phyloP scores from a whole-genome alignment of 805 yeast genomes.

The Pichia membranifaciens region DNA sequence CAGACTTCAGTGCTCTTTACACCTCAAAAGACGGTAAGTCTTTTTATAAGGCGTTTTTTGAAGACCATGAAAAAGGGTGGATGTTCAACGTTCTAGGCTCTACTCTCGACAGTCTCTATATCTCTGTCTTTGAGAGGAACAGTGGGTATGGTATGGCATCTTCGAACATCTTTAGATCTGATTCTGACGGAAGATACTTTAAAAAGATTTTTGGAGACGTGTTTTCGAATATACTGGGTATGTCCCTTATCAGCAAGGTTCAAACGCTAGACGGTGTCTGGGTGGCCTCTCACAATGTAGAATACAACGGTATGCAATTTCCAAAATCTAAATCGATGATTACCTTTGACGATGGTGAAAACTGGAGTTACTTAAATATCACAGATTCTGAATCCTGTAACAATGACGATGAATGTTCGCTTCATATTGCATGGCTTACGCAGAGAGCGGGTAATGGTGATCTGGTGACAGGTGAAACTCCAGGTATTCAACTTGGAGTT shows the following conservation, averaged over 20 bases:
- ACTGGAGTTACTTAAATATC: slow-evolving; percentile 46
- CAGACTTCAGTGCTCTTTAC: slow-evolving; percentile 35
- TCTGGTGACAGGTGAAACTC: slow-evolving; percentile 46
- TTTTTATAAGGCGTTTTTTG: slow-evolving; percentile 37
- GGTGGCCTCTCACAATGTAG: slow-evolving; percentile 35
- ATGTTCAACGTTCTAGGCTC: slow-evolving; percentile 37
- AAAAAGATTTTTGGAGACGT: slow-evolving; percentile 38
- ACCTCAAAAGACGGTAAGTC: slow-evolving; percentile 42
- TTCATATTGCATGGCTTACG: slow-evolving; percentile 33
- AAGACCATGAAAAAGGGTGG: slow-evolving; percentile 34
- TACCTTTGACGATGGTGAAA: slow-evolving; percentile 47
- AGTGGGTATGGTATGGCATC: slow-evolving; percentile 11
- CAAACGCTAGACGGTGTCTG: slow-evolving; percentile 57
- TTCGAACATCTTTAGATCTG: slow-evolving; percentile 43
- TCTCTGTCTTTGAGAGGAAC: slow-evolving; percentile 32
- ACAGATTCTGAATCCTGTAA: slow-evolving; percentile 40
- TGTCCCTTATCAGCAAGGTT: slow-evolving; percentile 38
- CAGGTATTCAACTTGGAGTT: slow-evolving; percentile 53
- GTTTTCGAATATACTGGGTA: slow-evolving; percentile 33
- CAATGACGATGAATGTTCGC: slow-evolving; percentile 43
- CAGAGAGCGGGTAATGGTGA: slow-evolving; percentile 38
- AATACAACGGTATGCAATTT: slow-evolving; percentile 17
- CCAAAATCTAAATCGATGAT: slow-evolving; percentile 30
- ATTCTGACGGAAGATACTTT: slow-evolving; percentile 53
- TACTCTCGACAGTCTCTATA: slow-evolving; percentile 34